Evolutionary conservation across 176 grass and related monocot genomes (phyloP).

Genomic region (Zizania latifolia): DNA sequence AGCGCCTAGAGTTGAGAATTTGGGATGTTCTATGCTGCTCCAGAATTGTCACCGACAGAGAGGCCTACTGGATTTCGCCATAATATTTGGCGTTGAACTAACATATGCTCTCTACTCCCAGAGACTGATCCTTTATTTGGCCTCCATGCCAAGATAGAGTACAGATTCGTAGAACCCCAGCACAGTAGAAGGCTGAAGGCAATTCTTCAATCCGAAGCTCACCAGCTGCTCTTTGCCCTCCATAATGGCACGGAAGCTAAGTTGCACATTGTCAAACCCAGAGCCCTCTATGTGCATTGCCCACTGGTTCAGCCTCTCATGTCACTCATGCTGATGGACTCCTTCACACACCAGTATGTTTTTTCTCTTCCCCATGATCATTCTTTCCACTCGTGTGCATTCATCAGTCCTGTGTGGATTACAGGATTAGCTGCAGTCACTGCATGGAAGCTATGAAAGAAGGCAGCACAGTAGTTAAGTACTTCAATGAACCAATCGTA

Average conservation of each 20-base stretch:
- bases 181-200: conserved; percentile 27
- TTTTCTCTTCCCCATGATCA: conserved; percentile 36
- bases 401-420: neutral
- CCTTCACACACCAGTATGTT: conserved; percentile 50
- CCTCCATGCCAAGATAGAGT: conserved; percentile 41
- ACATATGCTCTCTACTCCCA: neutral
- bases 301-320: conserved; percentile 44
- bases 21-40: no score
- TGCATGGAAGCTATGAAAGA: conserved; percentile 38
- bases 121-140: neutral
- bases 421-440: neutral
- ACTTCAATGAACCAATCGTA: conserved; percentile 28
- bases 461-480: conserved; percentile 29
- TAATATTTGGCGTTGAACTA: neutral
- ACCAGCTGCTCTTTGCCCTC: conserved; percentile 25
- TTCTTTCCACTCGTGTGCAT: conserved; percentile 31
- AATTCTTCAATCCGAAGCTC: conserved; percentile 8
- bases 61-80: neutral
- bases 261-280: conserved; percentile 32
- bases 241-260: conserved; percentile 39
- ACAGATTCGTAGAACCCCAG: conserved; percentile 29
- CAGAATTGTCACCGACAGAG: neutral
- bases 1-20: no score
- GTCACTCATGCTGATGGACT: conserved; percentile 21
- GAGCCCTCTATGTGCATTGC: conserved; percentile 39